Evolutionary conservation across 129 eudicot genomes (phyloP), one percentile per base, ranked within the genome.

Genomic region (Pseudognaphalium luteoalbum): DNA sequence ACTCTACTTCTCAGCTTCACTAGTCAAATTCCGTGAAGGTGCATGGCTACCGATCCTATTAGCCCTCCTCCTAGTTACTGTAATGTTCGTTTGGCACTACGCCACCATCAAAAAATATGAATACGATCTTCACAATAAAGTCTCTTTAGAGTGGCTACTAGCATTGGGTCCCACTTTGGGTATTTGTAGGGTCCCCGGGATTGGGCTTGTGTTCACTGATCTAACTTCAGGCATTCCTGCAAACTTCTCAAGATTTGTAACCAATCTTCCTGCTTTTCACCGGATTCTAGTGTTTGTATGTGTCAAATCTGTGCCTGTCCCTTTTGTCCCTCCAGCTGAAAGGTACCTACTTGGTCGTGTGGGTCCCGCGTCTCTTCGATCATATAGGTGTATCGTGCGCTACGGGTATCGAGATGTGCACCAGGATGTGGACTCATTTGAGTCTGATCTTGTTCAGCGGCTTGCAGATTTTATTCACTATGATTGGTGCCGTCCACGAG

Each of bases 51-150:
- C 98, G 0, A 88, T 93, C 77, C 83, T 90, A 37, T 88, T 93
- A n/a, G 89, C 98, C 1, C 91, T 93, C 73, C 83, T 93, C 77
- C 87, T 93, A 7, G 85, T 93, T 5, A 86, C 96, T 6, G 25
- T 93, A 77, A 93, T 93, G 98, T 86, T 88, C 66, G 88, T 93
- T 61, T 93, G 98, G 98, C 96, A 93, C 81, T 93, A 93, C 41
- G 90, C 92, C 70, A 86, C 88, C 16, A 73, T 81, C 60, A 86
- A 88, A 69, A 93, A 90, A 77, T 93, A 93, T 29, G 96, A 90
- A 74, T 93, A 85, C 35, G 98, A 93, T 74, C 94, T 90, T 85
- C 96, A 90, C 81, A 93, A 93, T 86, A 93, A 93, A 73, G 98
- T 93, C 19, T 90, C 98, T 1, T 73, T 92, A 59, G 96, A 92